Evolutionary conservation across 306 rosid genomes (phyloP).

Genomic region (Fragaria ananassa): DNA sequence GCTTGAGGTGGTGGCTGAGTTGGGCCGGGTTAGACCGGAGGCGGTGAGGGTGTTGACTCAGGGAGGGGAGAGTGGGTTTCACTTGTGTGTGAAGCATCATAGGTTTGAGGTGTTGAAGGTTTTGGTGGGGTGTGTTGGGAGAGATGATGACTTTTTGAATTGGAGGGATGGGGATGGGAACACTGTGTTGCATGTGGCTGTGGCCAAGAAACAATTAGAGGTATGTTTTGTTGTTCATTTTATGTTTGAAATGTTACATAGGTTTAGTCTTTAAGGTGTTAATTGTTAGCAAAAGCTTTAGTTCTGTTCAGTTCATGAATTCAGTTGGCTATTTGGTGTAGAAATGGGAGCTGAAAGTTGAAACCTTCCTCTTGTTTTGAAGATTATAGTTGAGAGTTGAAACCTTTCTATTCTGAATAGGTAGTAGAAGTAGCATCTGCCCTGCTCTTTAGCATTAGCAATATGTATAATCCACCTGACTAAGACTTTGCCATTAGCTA

Average conservation of each 20-base stretch:
- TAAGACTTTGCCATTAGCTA: neutral
- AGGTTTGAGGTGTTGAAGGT: slow-evolving; percentile 28
- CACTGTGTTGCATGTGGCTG: slow-evolving; percentile 29
- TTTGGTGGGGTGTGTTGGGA: slow-evolving; percentile 22
- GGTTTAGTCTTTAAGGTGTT: neutral
- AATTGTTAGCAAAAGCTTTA: neutral
- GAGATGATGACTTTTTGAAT: slow-evolving; percentile 26
- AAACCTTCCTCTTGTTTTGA: neutral
- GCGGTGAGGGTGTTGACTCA: slow-evolving; percentile 18
- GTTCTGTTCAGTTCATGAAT: neutral
- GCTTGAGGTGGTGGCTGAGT: slow-evolving; percentile 24
- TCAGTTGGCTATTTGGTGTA: neutral
- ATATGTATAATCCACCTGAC: neutral
- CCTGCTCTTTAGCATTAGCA: neutral
- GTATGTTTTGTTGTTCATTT: slow-evolving; percentile 4
- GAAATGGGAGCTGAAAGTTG: neutral
- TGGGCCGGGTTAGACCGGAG: slow-evolving; percentile 20
- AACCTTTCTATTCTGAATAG: neutral
- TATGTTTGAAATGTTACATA: neutral
- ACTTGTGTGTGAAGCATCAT: slow-evolving; percentile 29
- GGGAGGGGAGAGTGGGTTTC: slow-evolving; percentile 22
- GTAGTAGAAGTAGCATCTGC: neutral
- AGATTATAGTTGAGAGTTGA: neutral
- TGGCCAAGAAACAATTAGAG: slow-evolving; percentile 27
- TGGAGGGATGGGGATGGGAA: slow-evolving; percentile 27